A percentile compares a stretch with the other conserved stretches of the same genome.
phyloP scores from a whole-genome alignment of 1,284 basidiomycete genomes.

The Heliocybe sulcata region DNA sequence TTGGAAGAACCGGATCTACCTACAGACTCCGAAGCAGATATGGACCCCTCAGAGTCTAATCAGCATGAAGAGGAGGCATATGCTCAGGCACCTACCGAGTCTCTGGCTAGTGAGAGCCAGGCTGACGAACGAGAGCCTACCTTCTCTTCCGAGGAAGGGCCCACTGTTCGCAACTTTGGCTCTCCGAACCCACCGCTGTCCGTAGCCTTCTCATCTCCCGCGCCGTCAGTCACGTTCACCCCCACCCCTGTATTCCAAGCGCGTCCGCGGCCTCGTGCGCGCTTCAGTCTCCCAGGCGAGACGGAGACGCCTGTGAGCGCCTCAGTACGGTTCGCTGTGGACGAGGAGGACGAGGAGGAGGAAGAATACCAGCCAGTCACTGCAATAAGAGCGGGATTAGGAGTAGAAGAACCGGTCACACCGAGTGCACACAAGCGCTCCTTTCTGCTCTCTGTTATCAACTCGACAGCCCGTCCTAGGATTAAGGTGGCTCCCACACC shows the following conservation, averaged over 20 bases:
- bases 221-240: conserved; percentile 33
- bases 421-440: conserved; percentile 64
- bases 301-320: conserved; percentile 14
- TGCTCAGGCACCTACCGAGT: not conserved
- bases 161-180: conserved; percentile 9
- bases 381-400: conserved; percentile 15
- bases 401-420: conserved; percentile 37
- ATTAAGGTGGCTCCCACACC: conserved; percentile 60
- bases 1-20: not conserved
- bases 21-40: not conserved
- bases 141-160: conserved; percentile 50
- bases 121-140: conserved; percentile 41
- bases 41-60: not conserved
- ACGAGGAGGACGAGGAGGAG: conserved; percentile 16
- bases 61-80: not conserved
- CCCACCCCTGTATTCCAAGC: conserved; percentile 52
- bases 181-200: conserved; percentile 31
- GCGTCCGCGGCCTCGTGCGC: conserved; percentile 44
- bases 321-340: conserved; percentile 16
- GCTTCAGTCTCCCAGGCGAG: conserved; percentile 40
- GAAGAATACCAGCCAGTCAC: conserved; percentile 15
- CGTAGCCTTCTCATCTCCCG: conserved; percentile 30
- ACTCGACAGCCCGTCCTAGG: conserved; percentile 68
- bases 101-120: not conserved
- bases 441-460: conserved; percentile 72